Evolutionary conservation across 2,329 filamentous ascomycete species (phyloP), one percentile per base, ranked within the genome.

Genomic region (Pyricularia sp.): DNA sequence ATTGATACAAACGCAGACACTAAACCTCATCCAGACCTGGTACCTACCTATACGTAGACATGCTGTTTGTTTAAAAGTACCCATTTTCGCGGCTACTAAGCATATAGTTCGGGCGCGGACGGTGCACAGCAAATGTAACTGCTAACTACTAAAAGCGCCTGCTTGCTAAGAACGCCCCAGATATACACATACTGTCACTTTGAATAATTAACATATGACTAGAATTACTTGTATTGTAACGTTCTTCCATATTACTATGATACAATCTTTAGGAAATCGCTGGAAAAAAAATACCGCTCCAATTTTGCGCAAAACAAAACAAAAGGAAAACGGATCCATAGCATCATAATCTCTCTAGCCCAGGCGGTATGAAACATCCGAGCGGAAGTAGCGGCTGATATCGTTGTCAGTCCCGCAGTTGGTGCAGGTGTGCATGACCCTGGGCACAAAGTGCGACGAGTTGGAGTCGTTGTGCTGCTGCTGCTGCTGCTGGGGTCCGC

Each of bases 341-440:
- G 7, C 16, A 49, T 49, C 40, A n/a, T 49, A 49, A 49, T 49
- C 40, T 19, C 55, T 28, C 22, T 33, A 53, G 22, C 62, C 62
- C 24, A 63, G 62, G 8, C 62, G 62, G 62, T 63, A 63, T 8
- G 62, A 44, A 8, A 63, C 62, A 8, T 63, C 62, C 6, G 35
- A 30, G 62, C 62, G 62, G 26, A 63, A 63, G 13, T 63, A 63
- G 22, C 49, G 62, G 62, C 62, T 63, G 4, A 63, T 63, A 26
- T 63, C 62, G 62, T 63, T 63, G 62, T 63, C 62, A 8, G 49
- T 24, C 4, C 55, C 55, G 55, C 55, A 59, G 55, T 30, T 59
- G 55, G n/a, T 63, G 40, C 62, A 63, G 13, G 62, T 63, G 40
- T 63, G 62, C 13, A 63, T 28, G 40, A 63, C 62, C 24, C 62